Percentiles rank a stretch among this genome's conserved stretches.
Evolutionary conservation across 306 rosid species (phyloP).

Genomic region (Trifolium dubium): DNA sequence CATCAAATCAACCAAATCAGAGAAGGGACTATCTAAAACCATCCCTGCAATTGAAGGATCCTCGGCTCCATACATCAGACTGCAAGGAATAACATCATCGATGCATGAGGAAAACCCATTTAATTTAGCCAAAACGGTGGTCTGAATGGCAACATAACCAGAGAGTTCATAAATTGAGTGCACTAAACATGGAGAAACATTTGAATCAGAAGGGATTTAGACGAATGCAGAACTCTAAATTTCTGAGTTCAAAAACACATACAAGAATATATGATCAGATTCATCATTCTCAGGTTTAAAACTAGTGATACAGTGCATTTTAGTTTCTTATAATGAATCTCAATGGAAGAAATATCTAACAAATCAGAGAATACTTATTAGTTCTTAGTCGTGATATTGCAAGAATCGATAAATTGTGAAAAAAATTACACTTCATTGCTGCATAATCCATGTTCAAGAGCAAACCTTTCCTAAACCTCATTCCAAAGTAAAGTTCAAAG

Average conservation of each 20-base stretch:
- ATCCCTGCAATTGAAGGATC: conserved; percentile 99
- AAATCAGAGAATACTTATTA: conserved; percentile 18
- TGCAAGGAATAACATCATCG: conserved; percentile 57
- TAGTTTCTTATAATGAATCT: conserved; percentile 17
- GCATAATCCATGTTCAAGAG: conserved; percentile 18
- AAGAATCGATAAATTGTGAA: conserved; percentile 15
- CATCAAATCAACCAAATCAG: conserved; percentile 97
- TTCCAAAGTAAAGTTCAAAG: conserved; percentile 35
- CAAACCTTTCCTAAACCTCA: conserved; percentile 16
- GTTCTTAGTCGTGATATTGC: conserved; percentile 2
- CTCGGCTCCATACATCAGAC: conserved; percentile 98
- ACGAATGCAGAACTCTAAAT: conserved; percentile 17
- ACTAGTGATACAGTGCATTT: conserved; percentile 10
- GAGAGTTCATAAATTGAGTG: background rate
- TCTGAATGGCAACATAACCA: conserved; percentile 24
- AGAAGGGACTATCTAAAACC: conserved; percentile 97
- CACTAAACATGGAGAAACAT: conserved; percentile 20
- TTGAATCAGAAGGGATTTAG: conserved; percentile 14
- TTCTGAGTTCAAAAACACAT: conserved; percentile 14
- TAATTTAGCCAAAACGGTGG: conserved; percentile 4
- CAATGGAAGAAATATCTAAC: conserved; percentile 2
- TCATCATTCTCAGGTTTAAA: conserved; percentile 16
- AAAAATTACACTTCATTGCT: conserved; percentile 19
- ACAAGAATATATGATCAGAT: conserved; percentile 16
- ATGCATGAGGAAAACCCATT: conserved; percentile 36